Percentiles rank a stretch among this genome's conserved stretches.
These are phyloP conservation scores for Trametes polyzona DNA, from an alignment of 1,284 basidiomycete genomes.

Conservation along the genomic window DNA sequence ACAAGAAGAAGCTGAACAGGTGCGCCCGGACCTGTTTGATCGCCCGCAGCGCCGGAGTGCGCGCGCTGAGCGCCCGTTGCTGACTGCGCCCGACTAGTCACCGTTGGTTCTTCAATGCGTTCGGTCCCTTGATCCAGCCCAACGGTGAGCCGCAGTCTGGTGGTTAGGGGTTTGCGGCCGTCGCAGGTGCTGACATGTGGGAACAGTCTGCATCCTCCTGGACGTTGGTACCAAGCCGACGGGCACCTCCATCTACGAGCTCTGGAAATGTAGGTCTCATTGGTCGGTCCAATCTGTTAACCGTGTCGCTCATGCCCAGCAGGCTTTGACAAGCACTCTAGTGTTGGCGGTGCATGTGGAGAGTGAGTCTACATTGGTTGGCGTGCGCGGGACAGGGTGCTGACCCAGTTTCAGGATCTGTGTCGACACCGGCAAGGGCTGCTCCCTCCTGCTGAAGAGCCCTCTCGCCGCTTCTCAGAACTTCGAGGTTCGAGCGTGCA, in stretches of 20 bases:
- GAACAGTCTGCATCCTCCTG: slow-evolving; percentile 78
- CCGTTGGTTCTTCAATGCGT: slow-evolving; percentile 98
- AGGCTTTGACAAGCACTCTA: slow-evolving; percentile 89
- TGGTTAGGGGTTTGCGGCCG: no score
- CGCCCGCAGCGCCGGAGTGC: background rate
- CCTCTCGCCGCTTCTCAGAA: slow-evolving; percentile 92
- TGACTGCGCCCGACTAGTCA: slow-evolving; percentile 50
- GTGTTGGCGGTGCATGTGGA: slow-evolving; percentile 94
- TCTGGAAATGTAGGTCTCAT: slow-evolving; percentile 83
- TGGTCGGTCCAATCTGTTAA: background rate
- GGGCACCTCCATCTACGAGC: slow-evolving; percentile 91
- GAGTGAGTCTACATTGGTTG: slow-evolving; percentile 61
- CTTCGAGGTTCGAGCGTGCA: slow-evolving; percentile 63
- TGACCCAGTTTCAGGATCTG: slow-evolving; percentile 60
- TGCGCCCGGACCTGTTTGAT: background rate
- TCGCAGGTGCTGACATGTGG: background rate
- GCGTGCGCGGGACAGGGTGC: background rate
- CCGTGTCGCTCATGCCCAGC: background rate
- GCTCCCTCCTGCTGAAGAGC: slow-evolving; percentile 79
- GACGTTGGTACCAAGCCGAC: slow-evolving; percentile 96
- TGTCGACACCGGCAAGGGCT: slow-evolving; percentile 81
- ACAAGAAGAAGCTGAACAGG: slow-evolving; percentile 90
- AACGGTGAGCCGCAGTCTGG: slow-evolving; percentile 63
- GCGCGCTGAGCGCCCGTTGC: no score
- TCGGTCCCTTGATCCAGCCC: slow-evolving; percentile 85